Evolutionary conservation across 2,329 filamentous ascomycete species (phyloP), one percentile per base, ranked within the genome.

Genomic region (Colletotrichum tabaci): DNA sequence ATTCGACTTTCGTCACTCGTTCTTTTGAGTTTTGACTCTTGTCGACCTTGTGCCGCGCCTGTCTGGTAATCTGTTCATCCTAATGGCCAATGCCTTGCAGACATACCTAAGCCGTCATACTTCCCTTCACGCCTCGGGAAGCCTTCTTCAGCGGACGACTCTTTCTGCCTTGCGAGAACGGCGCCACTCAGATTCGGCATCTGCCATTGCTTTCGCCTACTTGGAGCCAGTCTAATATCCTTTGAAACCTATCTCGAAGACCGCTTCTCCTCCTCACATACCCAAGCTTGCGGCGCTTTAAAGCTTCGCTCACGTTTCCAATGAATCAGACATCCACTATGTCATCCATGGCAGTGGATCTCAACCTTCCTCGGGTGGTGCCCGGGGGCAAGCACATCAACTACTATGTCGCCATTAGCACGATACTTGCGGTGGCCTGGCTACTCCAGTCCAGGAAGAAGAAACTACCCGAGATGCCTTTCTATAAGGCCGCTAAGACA

Each of bases 401-500:
- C 67, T 86, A 84, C 75, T 87, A 86, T 73, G 74, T 82, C 40
- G 80, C 81, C n/a, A 74, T 86, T 15, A 77, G 75, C 15, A 74
- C 79, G 16, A 71, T 84, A 26, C 58, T 85, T 13, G 50, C 85
- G 6, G 78, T 79, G 16, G 75, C 80, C 26, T 87, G 82, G 81
- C 49, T 83, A n/a, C 76, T 85, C n/a, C 79, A 79, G 57, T 76
- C 79, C 18, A 76, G 72, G 49, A 82, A 81, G 62, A 76, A 77
- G 49, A 75, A 75, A 46, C 73, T 76, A 38, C 79, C 85, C 4
- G 78, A 82, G 13, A 79, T 82, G 4, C 86, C 86, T 0, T 84
- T 85, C 60, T 88, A 86, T 77, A 84, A 85, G 73, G 86, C 85
- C 0, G 80, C 84, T 8, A 84, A 84, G 74, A 79, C 81, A 61